Base-by-base conservation (phyloP, 1,139 yeast genomes). In the Nadsonia starkeyi-henricii region DNA sequence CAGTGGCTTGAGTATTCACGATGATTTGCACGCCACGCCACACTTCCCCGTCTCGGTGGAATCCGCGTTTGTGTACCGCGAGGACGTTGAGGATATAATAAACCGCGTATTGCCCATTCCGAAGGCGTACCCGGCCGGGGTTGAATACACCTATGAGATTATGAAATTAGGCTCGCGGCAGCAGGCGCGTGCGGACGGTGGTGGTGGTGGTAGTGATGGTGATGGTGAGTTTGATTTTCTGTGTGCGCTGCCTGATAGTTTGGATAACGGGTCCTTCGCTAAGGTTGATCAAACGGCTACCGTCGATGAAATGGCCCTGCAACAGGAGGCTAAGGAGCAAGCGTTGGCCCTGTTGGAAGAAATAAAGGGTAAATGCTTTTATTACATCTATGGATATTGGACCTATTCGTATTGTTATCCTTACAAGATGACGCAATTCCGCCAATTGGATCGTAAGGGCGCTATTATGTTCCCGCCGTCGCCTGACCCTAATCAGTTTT, bases 381-480 rank as follows among this genome's bases (percentile, higher is more conserved):
- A 66, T 43, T 70, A 68, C 33, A 53, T 62, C 3, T 66, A 69
- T 15, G 79, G 76, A 4, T 82, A 80, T 63, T 82, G 88, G 85
- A 75, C 78, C 1, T 79, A 77, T 58, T 76, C 72, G 1, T 73
- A 74, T 51, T 79, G 85, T 55, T 73, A 68, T 54, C 77, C 76
- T 1, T 73, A 69, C 49, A 72, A 73, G 47, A 62, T 81, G 21
- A 66, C 73, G n/a, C 91, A 82, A 57, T 79, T 73, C 60, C 82
- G 78, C 49, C 71, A 58, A 47, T 61, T 44, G 50, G 45, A 55
- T 7, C 33, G 28, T 30, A 30, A 45, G 30, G 42, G 33, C n/a
- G 46, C 44, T 23, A 46, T 43, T 5, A 41, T 44, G 57, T 28
- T 63, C 64, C 15, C 62, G 45, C 54, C 50, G 19, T 47, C 62